A percentile compares a stretch with the other conserved stretches of the same genome.
Evolutionary conservation across 768 basidiomycete genomes (phyloP).

Genomic region (Trametes coccinea): DNA sequence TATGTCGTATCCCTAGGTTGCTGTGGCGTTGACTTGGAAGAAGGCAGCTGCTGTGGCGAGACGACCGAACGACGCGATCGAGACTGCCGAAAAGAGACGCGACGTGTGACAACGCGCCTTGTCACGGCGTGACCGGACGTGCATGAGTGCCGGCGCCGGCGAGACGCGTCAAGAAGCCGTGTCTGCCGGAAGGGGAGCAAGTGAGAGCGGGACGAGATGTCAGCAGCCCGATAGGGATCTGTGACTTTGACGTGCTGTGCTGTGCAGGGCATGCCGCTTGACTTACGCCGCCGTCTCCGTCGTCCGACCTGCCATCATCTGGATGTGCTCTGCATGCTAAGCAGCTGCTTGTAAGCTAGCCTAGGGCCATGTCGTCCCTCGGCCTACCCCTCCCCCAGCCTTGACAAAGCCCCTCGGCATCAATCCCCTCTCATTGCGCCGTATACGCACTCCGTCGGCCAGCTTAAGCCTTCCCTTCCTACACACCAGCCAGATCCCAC

Average conservation of each 20-base stretch:
- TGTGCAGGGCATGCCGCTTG: not conserved
- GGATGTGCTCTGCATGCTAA: too few species aligned
- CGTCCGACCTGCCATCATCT: too few species aligned
- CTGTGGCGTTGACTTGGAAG: not conserved
- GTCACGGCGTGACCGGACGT: conserved; percentile 2
- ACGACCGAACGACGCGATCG: too few species aligned
- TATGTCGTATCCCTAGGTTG: too few species aligned
- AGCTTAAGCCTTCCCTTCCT: not conserved
- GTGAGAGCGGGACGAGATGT: too few species aligned
- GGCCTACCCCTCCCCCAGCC: not conserved
- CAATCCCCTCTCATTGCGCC: not conserved
- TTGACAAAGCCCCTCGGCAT: not conserved
- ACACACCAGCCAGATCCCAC: not conserved
- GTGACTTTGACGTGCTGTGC: not conserved
- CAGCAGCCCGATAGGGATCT: too few species aligned
- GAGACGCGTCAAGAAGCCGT: conserved; percentile 4
- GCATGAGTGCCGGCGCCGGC: not conserved
- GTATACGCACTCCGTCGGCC: not conserved
- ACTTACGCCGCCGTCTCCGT: not conserved
- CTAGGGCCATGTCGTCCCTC: not conserved
- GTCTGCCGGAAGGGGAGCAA: too few species aligned
- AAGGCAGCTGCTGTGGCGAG: too few species aligned
- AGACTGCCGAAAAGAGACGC: too few species aligned
- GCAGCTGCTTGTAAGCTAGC: too few species aligned
- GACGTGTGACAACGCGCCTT: not conserved